phyloP scores from a whole-genome alignment of 176 grass and related monocot species.

The Calamus simplicifolius region DNA sequence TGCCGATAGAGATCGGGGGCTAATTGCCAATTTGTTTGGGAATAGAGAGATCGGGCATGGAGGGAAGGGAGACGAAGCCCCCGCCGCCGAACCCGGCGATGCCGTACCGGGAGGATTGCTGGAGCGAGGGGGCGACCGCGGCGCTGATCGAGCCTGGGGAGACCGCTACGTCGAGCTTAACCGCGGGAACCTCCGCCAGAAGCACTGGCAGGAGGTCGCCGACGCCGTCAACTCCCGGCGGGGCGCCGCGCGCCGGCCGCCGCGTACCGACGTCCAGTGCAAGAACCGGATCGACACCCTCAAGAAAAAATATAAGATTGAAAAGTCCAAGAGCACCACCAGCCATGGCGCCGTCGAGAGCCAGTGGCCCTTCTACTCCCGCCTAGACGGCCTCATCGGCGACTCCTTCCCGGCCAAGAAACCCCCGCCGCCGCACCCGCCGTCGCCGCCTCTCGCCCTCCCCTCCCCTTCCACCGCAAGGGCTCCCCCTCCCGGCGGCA shows the following conservation, averaged over 20 bases:
- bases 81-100: conserved; percentile 11
- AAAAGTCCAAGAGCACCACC: conserved; percentile 6
- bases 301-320: conserved; percentile 51
- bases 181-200: conserved; percentile 27
- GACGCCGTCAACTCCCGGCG: conserved; percentile 39
- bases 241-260: conserved; percentile 15
- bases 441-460: conserved; percentile 13
- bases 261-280: conserved; percentile 53
- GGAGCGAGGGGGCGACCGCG: conserved; percentile 36
- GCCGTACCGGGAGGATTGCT: conserved; percentile 40
- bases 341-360: background rate
- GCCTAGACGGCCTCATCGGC: conserved; percentile 17
- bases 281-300: conserved; percentile 56
- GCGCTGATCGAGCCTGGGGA: conserved; percentile 17
- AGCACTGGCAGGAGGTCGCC: conserved; percentile 43
- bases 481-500: no score
- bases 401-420: background rate
- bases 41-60: no score
- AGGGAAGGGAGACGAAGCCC: background rate
- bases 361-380: conserved; percentile 25
- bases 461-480: background rate
- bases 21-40: no score
- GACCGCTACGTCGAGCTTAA: conserved; percentile 28
- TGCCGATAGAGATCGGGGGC: no score
- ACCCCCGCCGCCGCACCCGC: background rate